Evolutionary conservation across 768 basidiomycete species (phyloP), one percentile per base, ranked within the genome.

Genomic region (Rickenella mellea): DNA sequence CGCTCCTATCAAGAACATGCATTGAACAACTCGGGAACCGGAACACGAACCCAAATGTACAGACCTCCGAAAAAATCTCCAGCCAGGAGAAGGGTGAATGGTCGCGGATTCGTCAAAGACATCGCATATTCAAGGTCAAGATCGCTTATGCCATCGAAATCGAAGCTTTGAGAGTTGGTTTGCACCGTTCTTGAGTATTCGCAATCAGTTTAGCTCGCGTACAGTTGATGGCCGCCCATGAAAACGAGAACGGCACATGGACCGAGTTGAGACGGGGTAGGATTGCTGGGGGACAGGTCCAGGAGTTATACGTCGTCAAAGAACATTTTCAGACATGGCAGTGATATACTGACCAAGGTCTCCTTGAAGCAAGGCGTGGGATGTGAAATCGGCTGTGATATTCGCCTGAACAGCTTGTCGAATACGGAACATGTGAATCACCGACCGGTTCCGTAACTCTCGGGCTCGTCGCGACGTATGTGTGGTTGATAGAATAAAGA

Each of bases 371-470:
- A 64, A 75, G 6, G 71, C 56, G 44, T 73, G 65, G 0, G 74
- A 74, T 4, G 70, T 69, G 48, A 66, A 76, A 51, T 76, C 74
- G 46, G 70, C 73, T 72, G 42, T 30, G 43, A 20, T n/a, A 25
- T 25, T 2, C 5, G 27, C 4, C 6, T 42, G 1, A 41, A 25
- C 27, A 24, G 14, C n/a, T 5, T 41, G 10, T 12, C n/a, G 14
- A 11, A 29, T 31, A 25, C 14, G 24, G 9, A 14, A 27, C 6
- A 20, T n/a, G 14, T 36, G 22, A 40, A 8, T 12, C 21, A 49
- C 59, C 40, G 28, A 64, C 65, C 64, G 36, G 70, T 65, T 1
- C 56, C 69, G 40, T 54, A 62, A 19, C 58, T 60, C 45, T 71
- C 32, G 56, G 58, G 10, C 39, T 38, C 0, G 55, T 39, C 6